Evolutionary conservation across 2,329 filamentous ascomycete species (phyloP).

Genomic region (Hypoxylon sp.): DNA sequence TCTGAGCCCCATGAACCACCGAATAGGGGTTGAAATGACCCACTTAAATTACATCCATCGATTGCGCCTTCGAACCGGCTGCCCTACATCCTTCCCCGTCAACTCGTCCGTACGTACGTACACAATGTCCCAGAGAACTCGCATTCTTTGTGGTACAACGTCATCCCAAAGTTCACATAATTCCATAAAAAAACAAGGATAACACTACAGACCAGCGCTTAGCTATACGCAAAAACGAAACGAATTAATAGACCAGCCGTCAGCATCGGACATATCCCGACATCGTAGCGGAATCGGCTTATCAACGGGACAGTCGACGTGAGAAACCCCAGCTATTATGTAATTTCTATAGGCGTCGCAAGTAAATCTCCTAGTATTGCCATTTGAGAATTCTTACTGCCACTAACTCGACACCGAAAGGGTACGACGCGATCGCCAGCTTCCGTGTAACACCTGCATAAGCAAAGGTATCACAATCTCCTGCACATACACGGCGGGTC

Average conservation of each 20-base stretch:
- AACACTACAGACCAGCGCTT: background rate
- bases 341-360: conserved; percentile 9
- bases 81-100: background rate
- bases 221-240: background rate
- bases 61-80: background rate
- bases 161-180: background rate
- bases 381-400: background rate
- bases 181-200: background rate
- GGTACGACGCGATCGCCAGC: conserved; percentile 7
- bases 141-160: background rate
- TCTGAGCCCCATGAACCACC: background rate
- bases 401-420: background rate
- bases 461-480: background rate
- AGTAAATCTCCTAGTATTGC: background rate
- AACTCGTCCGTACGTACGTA: background rate
- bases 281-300: background rate
- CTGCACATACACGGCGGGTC: conserved; percentile 4
- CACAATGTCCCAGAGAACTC: background rate
- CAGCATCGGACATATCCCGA: background rate
- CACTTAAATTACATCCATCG: conserved; percentile 5
- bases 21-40: background rate
- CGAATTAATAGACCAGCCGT: background rate
- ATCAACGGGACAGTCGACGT: background rate
- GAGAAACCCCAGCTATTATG: conserved; percentile 13
- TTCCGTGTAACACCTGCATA: conserved; percentile 1